phyloP scores from a whole-genome alignment of 2,329 filamentous ascomycete genomes.

The Gremmenia infestans region DNA sequence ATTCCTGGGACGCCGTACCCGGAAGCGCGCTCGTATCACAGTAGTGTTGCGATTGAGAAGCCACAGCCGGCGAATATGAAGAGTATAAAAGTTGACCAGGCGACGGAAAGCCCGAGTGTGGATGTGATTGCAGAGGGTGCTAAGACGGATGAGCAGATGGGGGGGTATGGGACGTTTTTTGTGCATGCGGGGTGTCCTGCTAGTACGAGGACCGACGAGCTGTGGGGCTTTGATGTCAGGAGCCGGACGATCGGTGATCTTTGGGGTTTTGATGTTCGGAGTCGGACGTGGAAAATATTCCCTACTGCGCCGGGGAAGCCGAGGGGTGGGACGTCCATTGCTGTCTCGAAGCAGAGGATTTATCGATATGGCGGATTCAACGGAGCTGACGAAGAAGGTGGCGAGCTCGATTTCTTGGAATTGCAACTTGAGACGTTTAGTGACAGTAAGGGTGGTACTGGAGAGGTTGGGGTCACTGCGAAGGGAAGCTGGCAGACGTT shows the following conservation, averaged over 20 bases:
- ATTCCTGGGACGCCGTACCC: conserved; percentile 47
- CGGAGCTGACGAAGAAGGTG: conserved; percentile 64
- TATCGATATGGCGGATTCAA: conserved; percentile 82
- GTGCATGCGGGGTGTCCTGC: conserved; percentile 70
- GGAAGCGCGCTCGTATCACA: conserved; percentile 66
- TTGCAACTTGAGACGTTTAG: conserved; percentile 51
- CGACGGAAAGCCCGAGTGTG: conserved; percentile 48
- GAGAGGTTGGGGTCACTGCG: conserved; percentile 47
- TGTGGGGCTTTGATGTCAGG: conserved; percentile 73
- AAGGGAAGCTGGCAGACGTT: conserved; percentile 52
- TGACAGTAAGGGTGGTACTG: conserved; percentile 42
- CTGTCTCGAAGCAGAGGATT: conserved; percentile 57
- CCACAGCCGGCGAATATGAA: conserved; percentile 34
- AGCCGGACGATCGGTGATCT: too few relatives aligned
- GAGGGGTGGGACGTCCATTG: conserved; percentile 64
- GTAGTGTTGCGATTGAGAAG: conserved; percentile 51
- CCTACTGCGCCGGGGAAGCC: conserved; percentile 61
- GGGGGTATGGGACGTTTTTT: conserved; percentile 65
- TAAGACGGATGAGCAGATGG: conserved; percentile 52
- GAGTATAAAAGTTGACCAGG: conserved; percentile 22
- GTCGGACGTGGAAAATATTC: conserved; percentile 61
- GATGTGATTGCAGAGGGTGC: conserved; percentile 53
- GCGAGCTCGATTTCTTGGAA: conserved; percentile 61
- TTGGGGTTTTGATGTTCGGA: conserved; percentile 14
- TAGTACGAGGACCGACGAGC: conserved; percentile 57